Base-by-base conservation (phyloP, 306 rosid species). In the Cucumis cinereus region DNA sequence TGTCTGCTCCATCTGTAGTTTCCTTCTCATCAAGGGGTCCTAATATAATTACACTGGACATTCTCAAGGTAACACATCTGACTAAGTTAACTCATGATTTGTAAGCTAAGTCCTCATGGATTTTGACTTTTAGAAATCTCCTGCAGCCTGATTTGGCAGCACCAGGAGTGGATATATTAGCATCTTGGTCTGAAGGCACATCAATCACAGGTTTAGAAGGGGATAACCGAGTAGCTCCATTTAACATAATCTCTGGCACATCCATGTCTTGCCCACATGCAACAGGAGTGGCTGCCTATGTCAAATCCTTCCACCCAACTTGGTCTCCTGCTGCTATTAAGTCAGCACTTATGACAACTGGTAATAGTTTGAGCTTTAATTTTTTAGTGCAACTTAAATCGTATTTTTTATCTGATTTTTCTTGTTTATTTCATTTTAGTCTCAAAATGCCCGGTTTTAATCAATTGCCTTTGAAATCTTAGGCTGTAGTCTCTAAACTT, bases 201-300 rank as follows among this genome's bases (percentile, higher is more conserved):
- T 12, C 80, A n/a, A 33, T 64, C 15, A 50, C 75, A 52, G 14
- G 80, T 17, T 7, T 50, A n/a, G 7, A 0, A 50, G 55, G 70
- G 11, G 86, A 83, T 58, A 49, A 5, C 0, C 69, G 82, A 71
- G 33, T 43, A 11, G 50, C 62, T 38, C 73, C 76, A 24, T 83
- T 62, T 50, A 80, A 61, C 55, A 60, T 80, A 40, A 64, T 80
- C 67, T 80, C 86, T 40, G 84, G 86, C 56, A 83, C 86, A 4
- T 83, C 86, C 69, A 83, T 83, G 82, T 33, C 80, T 77, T 83
- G 86, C 20, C 86, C 86, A 16, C 86, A 80, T 50, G 84, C 79
- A 15, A 78, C 84, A 0, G 84, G 77, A 20, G 74, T 45, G 0
- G 80, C 84, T 49, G 87, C 80, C 28, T 84, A 84, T 22, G 80